A percentile compares a stretch with the other conserved stretches of the same genome.
phyloP scores from a whole-genome alignment of 2,329 filamentous ascomycete genomes.

The Venturia pyrina region DNA sequence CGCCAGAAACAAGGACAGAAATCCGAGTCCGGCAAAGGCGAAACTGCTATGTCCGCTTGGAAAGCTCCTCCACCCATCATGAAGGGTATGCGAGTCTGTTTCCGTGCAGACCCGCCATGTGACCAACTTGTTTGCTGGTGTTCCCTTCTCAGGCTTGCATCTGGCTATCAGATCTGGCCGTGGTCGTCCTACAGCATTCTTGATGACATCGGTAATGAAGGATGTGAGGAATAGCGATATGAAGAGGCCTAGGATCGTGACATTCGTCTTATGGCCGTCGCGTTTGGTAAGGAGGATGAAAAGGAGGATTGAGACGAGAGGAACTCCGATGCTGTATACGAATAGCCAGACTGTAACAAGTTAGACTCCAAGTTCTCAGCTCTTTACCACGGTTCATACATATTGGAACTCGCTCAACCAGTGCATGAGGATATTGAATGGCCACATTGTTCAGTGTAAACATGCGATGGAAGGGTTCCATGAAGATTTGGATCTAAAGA shows the following conservation, averaged over 20 bases:
- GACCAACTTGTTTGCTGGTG: slow-evolving; percentile 45
- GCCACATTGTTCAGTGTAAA: slow-evolving; percentile 78
- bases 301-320: slow-evolving; percentile 54
- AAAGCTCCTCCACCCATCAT: slow-evolving; percentile 79
- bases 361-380: not conserved
- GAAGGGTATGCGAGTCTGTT: slow-evolving; percentile 55
- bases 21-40: slow-evolving; percentile 69
- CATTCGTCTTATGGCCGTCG: slow-evolving; percentile 69
- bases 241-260: slow-evolving; percentile 69
- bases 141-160: slow-evolving; percentile 59
- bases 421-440: slow-evolving; percentile 79
- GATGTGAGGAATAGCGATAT: slow-evolving; percentile 65
- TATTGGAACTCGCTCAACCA: slow-evolving; percentile 72
- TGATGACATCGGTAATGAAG: slow-evolving; percentile 81
- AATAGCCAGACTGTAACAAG: slow-evolving; percentile 55
- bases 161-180: slow-evolving; percentile 82
- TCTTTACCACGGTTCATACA: slow-evolving; percentile 37
- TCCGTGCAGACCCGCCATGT: slow-evolving; percentile 65
- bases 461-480: slow-evolving; percentile 87
- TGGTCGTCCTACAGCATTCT: slow-evolving; percentile 76
- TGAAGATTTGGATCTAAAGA: slow-evolving; percentile 53
- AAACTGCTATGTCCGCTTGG: slow-evolving; percentile 74
- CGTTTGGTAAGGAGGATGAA: slow-evolving; percentile 56
- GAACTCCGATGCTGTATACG: slow-evolving; percentile 65
- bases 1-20: slow-evolving; percentile 58